These are phyloP conservation scores for Paecilomyces sp. DNA, from an alignment of 2,329 filamentous ascomycete genomes.

Conservation along the genomic window DNA sequence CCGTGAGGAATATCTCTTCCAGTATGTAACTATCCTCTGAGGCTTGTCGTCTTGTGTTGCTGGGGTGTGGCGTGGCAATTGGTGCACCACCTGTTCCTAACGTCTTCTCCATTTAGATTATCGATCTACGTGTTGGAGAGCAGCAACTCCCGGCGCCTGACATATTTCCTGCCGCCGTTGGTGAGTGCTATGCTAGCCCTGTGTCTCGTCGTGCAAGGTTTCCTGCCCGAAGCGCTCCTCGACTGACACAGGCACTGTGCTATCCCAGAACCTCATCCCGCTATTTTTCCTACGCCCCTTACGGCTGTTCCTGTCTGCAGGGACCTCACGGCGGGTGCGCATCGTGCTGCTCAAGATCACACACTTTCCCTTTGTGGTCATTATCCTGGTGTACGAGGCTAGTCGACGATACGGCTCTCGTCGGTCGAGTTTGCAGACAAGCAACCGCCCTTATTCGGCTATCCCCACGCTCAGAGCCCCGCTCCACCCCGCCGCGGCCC, in stretches of 20 bases:
- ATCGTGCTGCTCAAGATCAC: constrained; percentile 54
- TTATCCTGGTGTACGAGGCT: constrained; percentile 51
- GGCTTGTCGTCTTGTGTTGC: background rate
- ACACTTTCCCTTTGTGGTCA: constrained; percentile 50
- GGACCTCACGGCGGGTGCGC: constrained; percentile 46
- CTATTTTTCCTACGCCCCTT: constrained; percentile 51
- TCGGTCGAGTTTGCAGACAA: constrained; percentile 10
- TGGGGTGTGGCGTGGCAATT: background rate
- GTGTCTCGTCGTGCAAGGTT: background rate
- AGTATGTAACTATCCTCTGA: constrained; percentile 31
- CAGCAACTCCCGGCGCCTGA: constrained; percentile 39
- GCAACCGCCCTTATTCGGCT: constrained; percentile 11
- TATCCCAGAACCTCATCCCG: constrained; percentile 50
- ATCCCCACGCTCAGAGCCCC: constrained; percentile 17
- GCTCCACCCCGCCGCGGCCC: constrained; percentile 15
- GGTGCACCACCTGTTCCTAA: background rate
- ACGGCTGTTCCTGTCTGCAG: constrained; percentile 49
- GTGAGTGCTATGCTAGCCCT: constrained; percentile 19
- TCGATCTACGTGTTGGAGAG: constrained; percentile 40
- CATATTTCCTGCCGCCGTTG: constrained; percentile 41
- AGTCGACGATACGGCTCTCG: constrained; percentile 22
- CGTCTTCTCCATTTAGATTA: constrained; percentile 17
- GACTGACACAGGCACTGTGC: background rate
- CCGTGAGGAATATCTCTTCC: constrained; percentile 55
- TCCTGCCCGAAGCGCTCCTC: background rate